phyloP scores from a whole-genome alignment of 2,329 filamentous ascomycete species.

The Ophiostoma piceae region DNA sequence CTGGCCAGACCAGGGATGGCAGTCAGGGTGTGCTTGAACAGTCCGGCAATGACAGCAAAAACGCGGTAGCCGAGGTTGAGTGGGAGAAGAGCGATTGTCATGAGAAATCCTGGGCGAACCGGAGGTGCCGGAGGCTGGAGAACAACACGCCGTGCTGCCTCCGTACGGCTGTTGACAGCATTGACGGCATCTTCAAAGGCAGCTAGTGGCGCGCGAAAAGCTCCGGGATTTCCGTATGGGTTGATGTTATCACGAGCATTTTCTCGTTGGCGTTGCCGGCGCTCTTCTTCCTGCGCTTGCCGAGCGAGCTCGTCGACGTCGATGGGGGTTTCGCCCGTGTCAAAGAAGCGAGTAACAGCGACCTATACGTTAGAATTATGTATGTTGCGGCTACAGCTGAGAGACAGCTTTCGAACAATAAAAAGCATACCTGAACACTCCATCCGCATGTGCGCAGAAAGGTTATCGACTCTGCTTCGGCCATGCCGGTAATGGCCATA shows the following conservation, averaged over 20 bases:
- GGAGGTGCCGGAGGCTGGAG: slow-evolving; percentile 62
- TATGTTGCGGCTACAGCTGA: too few species aligned
- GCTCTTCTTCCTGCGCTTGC: slow-evolving; percentile 1
- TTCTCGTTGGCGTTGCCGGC: neutral
- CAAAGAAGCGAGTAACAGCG: slow-evolving; percentile 95
- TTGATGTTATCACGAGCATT: slow-evolving; percentile 24
- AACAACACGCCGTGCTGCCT: slow-evolving; percentile 79
- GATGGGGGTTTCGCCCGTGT: slow-evolving; percentile 38
- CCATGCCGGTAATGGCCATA: slow-evolving; percentile 80
- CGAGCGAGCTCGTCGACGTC: slow-evolving; percentile 58
- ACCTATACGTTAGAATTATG: slow-evolving; percentile 52
- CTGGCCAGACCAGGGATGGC: slow-evolving; percentile 67
- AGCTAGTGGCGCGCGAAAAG: neutral
- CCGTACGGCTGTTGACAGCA: slow-evolving; percentile 35
- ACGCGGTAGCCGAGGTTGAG: slow-evolving; percentile 72
- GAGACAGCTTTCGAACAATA: too few species aligned
- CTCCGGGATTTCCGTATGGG: slow-evolving; percentile 14
- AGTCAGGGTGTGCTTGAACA: slow-evolving; percentile 71
- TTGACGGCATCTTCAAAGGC: neutral
- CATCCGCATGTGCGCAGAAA: slow-evolving; percentile 83
- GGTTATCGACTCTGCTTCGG: slow-evolving; percentile 67
- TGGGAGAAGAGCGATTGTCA: slow-evolving; percentile 74
- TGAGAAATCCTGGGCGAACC: slow-evolving; percentile 66
- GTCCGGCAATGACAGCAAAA: slow-evolving; percentile 62
- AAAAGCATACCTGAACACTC: slow-evolving; percentile 73